Evolutionary conservation across 1,284 basidiomycete species (phyloP).

Genomic region (Fomitopsis palustris): DNA sequence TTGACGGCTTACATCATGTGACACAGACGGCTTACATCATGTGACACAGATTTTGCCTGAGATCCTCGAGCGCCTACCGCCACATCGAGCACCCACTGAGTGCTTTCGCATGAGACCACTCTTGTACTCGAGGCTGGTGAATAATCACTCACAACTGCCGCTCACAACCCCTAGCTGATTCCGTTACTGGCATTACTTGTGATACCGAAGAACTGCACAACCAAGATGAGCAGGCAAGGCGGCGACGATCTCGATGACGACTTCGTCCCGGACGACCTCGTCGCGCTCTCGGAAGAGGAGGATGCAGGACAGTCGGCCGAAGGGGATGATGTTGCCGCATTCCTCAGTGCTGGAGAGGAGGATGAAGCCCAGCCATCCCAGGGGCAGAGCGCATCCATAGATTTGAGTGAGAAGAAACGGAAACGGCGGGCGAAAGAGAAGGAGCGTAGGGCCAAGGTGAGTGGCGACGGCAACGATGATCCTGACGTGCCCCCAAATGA

Average conservation of each 20-base stretch:
- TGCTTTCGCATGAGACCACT: background rate
- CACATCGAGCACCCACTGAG: background rate
- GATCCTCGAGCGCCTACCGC: background rate
- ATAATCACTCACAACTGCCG: background rate
- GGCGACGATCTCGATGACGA: constrained; percentile 83
- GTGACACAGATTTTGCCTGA: background rate
- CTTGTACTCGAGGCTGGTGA: background rate
- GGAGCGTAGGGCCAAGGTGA: constrained; percentile 60
- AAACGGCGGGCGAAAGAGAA: constrained; percentile 72
- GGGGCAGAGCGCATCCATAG: constrained; percentile 16
- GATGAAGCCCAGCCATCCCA: constrained; percentile 28
- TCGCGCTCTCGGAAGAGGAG: constrained; percentile 58
- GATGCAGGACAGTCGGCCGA: constrained; percentile 41
- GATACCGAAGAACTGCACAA: no score
- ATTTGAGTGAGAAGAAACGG: constrained; percentile 51
- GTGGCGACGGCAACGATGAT: background rate
- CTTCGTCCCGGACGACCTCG: constrained; percentile 67
- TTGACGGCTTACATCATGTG: background rate
- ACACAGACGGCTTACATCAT: background rate
- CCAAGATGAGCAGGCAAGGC: constrained; percentile 29
- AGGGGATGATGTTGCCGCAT: constrained; percentile 36
- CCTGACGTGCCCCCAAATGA: constrained; percentile 3
- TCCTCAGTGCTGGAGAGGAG: constrained; percentile 45
- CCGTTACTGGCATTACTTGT: background rate
- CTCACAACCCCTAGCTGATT: background rate